Evolutionary conservation across 140 eudicot species (phyloP).

Genomic region (Erigeron philadelphicus): DNA sequence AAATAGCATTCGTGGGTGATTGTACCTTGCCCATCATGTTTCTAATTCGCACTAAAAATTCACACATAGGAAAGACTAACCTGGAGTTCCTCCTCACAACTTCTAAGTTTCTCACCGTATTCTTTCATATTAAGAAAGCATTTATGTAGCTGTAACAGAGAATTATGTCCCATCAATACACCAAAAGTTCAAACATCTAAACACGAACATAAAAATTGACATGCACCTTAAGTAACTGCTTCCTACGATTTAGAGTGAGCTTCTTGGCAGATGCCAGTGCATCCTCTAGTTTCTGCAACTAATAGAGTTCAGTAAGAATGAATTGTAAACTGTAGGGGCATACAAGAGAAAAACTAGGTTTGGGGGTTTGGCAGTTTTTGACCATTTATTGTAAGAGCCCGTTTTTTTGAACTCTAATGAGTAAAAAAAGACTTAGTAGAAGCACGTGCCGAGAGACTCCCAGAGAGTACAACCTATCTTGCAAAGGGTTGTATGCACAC

Average conservation of each 20-base stretch:
- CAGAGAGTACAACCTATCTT: neutral
- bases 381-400: neutral
- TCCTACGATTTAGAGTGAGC: slow-evolving; percentile 51
- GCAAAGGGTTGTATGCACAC: neutral
- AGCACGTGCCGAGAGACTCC: neutral
- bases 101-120: slow-evolving; percentile 47
- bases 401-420: neutral
- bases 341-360: neutral
- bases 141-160: slow-evolving; percentile 52
- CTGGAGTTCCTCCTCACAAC: slow-evolving; percentile 78
- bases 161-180: slow-evolving; percentile 5
- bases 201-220: neutral
- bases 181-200: neutral
- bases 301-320: slow-evolving; percentile 13
- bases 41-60: neutral
- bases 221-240: slow-evolving; percentile 57
- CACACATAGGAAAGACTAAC: slow-evolving; percentile 33
- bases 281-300: slow-evolving; percentile 62
- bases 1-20: no score
- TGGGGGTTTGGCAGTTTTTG: neutral
- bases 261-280: slow-evolving; percentile 52
- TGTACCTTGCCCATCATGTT: no score
- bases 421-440: neutral
- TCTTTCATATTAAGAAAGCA: slow-evolving; percentile 56
- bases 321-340: neutral